Conservation (phyloP, 1,139 yeast genomes). For the Geotrichum siamense region DNA sequence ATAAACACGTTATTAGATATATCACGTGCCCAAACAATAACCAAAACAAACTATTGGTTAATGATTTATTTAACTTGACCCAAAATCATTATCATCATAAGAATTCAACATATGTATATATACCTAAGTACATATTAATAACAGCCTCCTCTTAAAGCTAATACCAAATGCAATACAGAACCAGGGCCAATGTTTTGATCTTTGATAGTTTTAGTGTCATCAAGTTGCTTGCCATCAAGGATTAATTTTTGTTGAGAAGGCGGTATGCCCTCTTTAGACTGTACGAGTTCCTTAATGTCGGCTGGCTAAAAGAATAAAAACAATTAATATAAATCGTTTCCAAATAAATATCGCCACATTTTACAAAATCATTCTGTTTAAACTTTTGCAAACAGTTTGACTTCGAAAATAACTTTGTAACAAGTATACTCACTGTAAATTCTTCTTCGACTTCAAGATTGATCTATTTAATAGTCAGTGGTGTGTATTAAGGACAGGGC, state of each 20-base stretch:
- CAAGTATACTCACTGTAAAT: conserved; percentile 45
- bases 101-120: too few species aligned
- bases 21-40: too few species aligned
- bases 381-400: too few species aligned
- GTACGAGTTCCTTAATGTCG: conserved; percentile 85
- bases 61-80: too few species aligned
- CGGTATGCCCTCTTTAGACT: conserved; percentile 96
- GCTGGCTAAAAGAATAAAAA: conserved; percentile 41
- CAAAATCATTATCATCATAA: too few species aligned
- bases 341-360: neutral
- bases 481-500: neutral
- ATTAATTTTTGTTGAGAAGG: conserved; percentile 92
- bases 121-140: conserved; percentile 6
- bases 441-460: conserved; percentile 71
- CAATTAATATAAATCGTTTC: conserved; percentile 17
- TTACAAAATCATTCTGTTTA: neutral
- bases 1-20: too few species aligned
- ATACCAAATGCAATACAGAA: conserved; percentile 76
- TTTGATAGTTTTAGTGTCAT: conserved; percentile 63
- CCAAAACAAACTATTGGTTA: too few species aligned
- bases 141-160: conserved; percentile 81
- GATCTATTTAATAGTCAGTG: conserved; percentile 38
- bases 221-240: conserved; percentile 85
- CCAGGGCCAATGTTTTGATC: conserved; percentile 60
- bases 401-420: too few species aligned